These are phyloP conservation scores for Phoenix roebelenii DNA, from an alignment of 176 grass and related monocot species.

Conservation along the genomic window DNA sequence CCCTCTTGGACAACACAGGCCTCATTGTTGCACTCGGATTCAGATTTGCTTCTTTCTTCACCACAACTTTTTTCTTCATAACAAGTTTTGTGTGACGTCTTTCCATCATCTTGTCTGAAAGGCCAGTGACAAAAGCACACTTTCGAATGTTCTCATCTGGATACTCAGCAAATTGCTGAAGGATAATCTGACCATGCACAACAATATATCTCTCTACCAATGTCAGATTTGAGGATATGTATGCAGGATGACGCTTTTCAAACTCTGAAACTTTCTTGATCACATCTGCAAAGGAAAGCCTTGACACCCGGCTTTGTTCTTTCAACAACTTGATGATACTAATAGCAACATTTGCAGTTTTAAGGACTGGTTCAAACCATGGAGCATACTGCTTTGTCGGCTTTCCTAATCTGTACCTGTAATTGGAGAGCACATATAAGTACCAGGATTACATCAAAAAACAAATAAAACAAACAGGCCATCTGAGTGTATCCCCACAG, in stretches of 20 bases:
- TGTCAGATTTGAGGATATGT: constrained; percentile 51
- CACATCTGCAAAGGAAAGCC: constrained; percentile 48
- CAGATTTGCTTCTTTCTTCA: constrained; percentile 39
- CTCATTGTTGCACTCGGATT: constrained; percentile 53
- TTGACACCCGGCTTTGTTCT: constrained; percentile 58
- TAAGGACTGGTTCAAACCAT: constrained; percentile 58
- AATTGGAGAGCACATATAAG: constrained; percentile 30
- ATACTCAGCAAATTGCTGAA: constrained; percentile 61
- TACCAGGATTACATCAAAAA: constrained; percentile 7
- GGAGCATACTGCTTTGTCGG: constrained; percentile 68
- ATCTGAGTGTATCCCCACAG: no score
- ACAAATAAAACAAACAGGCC: neutral
- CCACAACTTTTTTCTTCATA: constrained; percentile 46
- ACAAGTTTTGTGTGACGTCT: constrained; percentile 61
- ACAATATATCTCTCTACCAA: constrained; percentile 52
- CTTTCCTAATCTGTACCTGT: constrained; percentile 63
- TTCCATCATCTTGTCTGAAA: constrained; percentile 45
- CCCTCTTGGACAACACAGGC: constrained; percentile 24
- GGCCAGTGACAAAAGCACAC: constrained; percentile 45
- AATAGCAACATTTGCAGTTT: constrained; percentile 88
- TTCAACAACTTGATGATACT: constrained; percentile 71
- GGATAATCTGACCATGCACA: constrained; percentile 73
- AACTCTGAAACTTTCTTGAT: constrained; percentile 50
- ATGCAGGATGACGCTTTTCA: constrained; percentile 42
- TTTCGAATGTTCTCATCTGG: constrained; percentile 36